These are phyloP conservation scores for Tympanopsis confertula DNA, from an alignment of 2,329 filamentous ascomycete genomes.

Conservation along the genomic window DNA sequence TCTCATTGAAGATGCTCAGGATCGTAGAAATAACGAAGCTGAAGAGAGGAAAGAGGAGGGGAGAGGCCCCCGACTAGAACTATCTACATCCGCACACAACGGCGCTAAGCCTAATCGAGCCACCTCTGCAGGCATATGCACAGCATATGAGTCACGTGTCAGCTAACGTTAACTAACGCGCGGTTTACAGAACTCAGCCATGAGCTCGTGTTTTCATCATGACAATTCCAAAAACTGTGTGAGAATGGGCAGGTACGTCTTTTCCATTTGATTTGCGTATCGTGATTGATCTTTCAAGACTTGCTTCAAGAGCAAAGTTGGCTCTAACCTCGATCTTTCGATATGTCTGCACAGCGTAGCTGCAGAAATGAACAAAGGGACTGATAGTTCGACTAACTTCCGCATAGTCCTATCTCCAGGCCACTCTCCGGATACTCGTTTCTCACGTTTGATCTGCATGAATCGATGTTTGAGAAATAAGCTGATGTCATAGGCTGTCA, in stretches of 20 bases:
- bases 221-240: not conserved
- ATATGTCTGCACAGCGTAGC: conserved; percentile 8
- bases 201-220: conserved; percentile 2
- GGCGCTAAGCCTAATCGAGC: too few relatives aligned
- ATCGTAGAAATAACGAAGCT: too few relatives aligned
- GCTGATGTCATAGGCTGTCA: conserved; percentile 5
- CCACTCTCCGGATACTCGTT: conserved; percentile 4
- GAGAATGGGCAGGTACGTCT: not conserved
- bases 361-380: conserved; percentile 8
- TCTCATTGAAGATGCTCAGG: too few relatives aligned
- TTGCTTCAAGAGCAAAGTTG: conserved; percentile 4
- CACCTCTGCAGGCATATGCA: too few relatives aligned
- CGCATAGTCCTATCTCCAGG: conserved; percentile 2
- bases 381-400: conserved; percentile 3
- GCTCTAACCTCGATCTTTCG: conserved; percentile 2
- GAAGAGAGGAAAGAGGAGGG: too few relatives aligned
- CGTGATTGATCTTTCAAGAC: not conserved
- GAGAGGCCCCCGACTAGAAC: too few relatives aligned
- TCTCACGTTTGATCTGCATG: conserved; percentile 7
- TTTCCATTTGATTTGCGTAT: conserved; percentile 1
- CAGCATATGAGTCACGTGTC: too few relatives aligned
- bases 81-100: too few relatives aligned
- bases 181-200: too few relatives aligned
- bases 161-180: too few relatives aligned
- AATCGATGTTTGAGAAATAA: not conserved